Evolutionary conservation across 106 monocot species (phyloP), one percentile per base, ranked within the genome.

Genomic region (Phalaenopsis equestris): DNA sequence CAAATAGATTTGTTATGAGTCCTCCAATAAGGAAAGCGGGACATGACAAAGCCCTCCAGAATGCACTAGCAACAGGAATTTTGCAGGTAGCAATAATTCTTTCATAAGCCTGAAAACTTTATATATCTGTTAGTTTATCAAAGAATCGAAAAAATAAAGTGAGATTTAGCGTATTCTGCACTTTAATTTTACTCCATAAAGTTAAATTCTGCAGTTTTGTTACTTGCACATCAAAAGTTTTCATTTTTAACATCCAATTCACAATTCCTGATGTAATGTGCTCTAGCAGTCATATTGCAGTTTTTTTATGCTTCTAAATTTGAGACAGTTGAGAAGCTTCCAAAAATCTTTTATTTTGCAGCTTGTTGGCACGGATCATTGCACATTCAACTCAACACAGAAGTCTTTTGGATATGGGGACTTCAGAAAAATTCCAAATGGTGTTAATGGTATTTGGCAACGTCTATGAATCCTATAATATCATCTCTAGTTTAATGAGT

Each of bases 301-400:
- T 30, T 30, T 4, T 56, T 67, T 36, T 24, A 8, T 67, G 73
- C 56, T 73, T 73, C 39, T 30, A 6, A 23, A 5, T 21, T 19
- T 14, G 14, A 6, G 4, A 42, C 4, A 42, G 42, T 65, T 19
- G 18, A 45, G 56, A 77, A 77, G 16, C 6, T 56, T 77, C 77
- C 38, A 39, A 77, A 55, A 56, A 16, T 56, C 46, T 82, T n/a
- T 49, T 80, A 39, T 48, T 45, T 2, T 88, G 78, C 86, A 99
- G 98, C 86, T 99, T 91, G 94, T 99, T 18, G 98, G 98, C 80
- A 99, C 94, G 17, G 98, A 99, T 86, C 98, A 99, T 79, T 99
- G 98, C 77, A 83, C 91, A 76, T 99, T 99, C 87, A 99, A 93
- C 84, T 95, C 94, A 24, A 95, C 92, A 73, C 94, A 99, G 64